Base-by-base conservation (phyloP, 1,139 yeast genomes). In the Suhomyces anneliseae region DNA sequence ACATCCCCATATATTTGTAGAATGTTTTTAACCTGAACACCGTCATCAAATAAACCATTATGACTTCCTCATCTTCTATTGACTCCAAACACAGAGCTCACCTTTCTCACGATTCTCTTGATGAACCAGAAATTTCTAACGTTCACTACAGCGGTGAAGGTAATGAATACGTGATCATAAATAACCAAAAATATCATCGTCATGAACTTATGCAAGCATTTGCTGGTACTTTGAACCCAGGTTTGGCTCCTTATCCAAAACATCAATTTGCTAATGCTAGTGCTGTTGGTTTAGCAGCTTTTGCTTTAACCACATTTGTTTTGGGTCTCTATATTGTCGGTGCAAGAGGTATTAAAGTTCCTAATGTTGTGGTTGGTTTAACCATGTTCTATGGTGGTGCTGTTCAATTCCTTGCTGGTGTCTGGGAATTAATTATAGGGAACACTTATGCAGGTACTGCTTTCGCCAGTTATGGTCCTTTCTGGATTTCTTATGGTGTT, bases 231-330 rank as follows among this genome's bases (percentile, higher is more conserved):
- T 61, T 83, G 64, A 82, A 80, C 58, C 84, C 90, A 19, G 89
- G 89, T 61, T 71, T 53, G 69, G 68, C 51, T 72, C 79, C 83
- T 31, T 81, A 86, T 35, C 83, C 95, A 33, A 72, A 77, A 39
- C 82, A 87, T 64, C 77, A 83, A 64, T 84, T 88, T 63, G 49
- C 42, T 24, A 89, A 89, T 66, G 95, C 97, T 38, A 87, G 92
- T 44, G 96, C 97, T 3, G 73, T 90, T 44, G 97, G 96, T 10
- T 74, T 90, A 52, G 78, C 83, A 41, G 93, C 89, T 5, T 89
- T 90, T 61, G 96, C 95, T 8, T 71, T 89, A 55, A 87, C 96
- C 12, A 87, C 95, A 6, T 87, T 90, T 65, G 87, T 88, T n/a
- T 73, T 89, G 40, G 83, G 92, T 4, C 69, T 90, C 60, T 70